phyloP scores from a whole-genome alignment of 1,284 basidiomycete species.

The Marasmius tenuissimus region DNA sequence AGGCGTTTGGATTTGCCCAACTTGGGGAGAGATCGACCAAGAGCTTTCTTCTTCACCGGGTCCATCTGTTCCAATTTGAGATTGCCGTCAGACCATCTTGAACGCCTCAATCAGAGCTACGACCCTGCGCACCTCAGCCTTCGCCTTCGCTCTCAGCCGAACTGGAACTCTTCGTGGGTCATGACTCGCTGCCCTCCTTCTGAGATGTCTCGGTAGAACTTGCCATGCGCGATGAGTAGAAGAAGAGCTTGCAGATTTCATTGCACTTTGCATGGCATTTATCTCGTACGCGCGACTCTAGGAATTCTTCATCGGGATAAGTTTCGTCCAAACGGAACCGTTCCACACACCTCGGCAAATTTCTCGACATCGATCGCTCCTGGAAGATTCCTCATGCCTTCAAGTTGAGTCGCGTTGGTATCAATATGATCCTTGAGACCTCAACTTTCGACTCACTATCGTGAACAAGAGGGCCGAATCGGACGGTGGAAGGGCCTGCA shows the following conservation, averaged over 20 bases:
- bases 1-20: constrained; percentile 54
- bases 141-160: constrained; percentile 76
- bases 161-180: constrained; percentile 88
- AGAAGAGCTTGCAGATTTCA: constrained; percentile 68
- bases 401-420: background rate
- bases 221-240: constrained; percentile 87
- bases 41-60: constrained; percentile 58
- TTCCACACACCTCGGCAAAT: constrained; percentile 72
- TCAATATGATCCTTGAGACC: background rate
- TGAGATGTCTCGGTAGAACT: constrained; percentile 83
- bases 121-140: constrained; percentile 62
- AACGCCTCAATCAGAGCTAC: background rate
- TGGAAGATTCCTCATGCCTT: constrained; percentile 65
- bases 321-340: background rate
- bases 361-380: constrained; percentile 81
- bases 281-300: constrained; percentile 88
- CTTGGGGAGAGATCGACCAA: constrained; percentile 51
- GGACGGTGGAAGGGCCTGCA: constrained; percentile 39
- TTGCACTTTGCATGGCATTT: constrained; percentile 81
- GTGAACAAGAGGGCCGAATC: constrained; percentile 22
- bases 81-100: background rate
- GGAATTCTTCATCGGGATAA: background rate
- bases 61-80: constrained; percentile 64
- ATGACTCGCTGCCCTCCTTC: constrained; percentile 90
- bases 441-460: constrained; percentile 1